These are phyloP conservation scores for Bromus sterilis DNA, from an alignment of 176 grass and related monocot genomes.

Conservation along the genomic window DNA sequence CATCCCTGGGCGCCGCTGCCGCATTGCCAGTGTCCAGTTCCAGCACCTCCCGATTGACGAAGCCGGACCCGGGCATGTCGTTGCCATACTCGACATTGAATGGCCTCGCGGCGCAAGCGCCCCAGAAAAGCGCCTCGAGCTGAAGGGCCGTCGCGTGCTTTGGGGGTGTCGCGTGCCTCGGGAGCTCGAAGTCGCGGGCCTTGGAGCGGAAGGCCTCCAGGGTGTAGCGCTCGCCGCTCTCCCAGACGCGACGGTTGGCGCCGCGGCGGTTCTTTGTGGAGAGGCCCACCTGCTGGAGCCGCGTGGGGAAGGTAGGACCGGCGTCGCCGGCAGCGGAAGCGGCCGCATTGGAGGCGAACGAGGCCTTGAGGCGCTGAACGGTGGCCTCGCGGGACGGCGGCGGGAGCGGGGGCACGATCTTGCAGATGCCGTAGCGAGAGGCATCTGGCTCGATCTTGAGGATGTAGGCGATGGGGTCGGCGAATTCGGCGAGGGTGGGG, in stretches of 20 bases:
- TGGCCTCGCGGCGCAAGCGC: conserved; percentile 72
- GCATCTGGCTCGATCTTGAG: conserved; percentile 94
- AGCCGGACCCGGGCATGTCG: conserved; percentile 95
- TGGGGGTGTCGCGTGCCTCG: conserved; percentile 36
- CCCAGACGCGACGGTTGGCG: conserved; percentile 79
- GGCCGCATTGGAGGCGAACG: conserved; percentile 55
- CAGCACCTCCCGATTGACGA: conserved; percentile 29
- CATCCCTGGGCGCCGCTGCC: conserved; percentile 37
- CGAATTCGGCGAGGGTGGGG: conserved; percentile 72
- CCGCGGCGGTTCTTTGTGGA: conserved; percentile 75
- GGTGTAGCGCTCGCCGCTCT: conserved; percentile 88
- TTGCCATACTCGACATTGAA: conserved; percentile 94
- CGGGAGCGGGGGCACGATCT: conserved; percentile 84
- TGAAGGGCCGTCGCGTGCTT: conserved; percentile 41
- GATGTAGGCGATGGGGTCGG: conserved; percentile 91
- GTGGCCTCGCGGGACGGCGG: conserved; percentile 51
- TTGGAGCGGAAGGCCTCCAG: conserved; percentile 79
- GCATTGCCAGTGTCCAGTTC: conserved; percentile 11
- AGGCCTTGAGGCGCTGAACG: conserved; percentile 55
- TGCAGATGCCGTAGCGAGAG: conserved; percentile 94
- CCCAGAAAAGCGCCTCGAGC: conserved; percentile 94
- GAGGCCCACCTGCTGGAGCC: conserved; percentile 93
- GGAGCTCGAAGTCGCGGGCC: conserved; percentile 64
- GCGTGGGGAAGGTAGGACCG: conserved; percentile 69
- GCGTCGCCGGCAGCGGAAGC: conserved; percentile 12